Evolutionary conservation across 2,329 filamentous ascomycete genomes (phyloP).

Genomic region (Xylariaceae sp.): DNA sequence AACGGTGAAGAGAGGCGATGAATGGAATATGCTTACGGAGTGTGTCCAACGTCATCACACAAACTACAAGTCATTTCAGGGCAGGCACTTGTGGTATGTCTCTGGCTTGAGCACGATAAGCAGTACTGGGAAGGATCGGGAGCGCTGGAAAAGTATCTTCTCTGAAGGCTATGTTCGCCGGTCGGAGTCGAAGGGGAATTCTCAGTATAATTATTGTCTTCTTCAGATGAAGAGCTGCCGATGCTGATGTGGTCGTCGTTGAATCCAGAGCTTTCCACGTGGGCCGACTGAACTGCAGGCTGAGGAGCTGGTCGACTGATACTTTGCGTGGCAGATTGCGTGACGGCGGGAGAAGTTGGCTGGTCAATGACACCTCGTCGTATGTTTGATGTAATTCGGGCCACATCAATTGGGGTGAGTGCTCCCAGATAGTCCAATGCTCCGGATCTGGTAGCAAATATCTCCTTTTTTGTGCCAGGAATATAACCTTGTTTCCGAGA

Average conservation of each 20-base stretch:
- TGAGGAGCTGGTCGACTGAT: too few relatives aligned
- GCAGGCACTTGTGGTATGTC: constrained; percentile 45
- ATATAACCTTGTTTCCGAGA: constrained; percentile 17
- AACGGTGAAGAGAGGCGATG: too few relatives aligned
- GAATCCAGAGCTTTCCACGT: too few relatives aligned
- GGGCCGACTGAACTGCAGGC: background rate
- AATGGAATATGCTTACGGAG: constrained; percentile 21
- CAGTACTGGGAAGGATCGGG: constrained; percentile 43
- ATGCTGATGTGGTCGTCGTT: constrained; percentile 6
- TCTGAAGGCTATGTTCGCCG: constrained; percentile 38
- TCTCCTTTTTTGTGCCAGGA: constrained; percentile 17
- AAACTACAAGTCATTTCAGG: constrained; percentile 44
- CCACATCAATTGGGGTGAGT: too few relatives aligned
- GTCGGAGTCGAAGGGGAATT: constrained; percentile 7
- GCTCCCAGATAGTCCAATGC: too few relatives aligned
- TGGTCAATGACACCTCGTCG: too few relatives aligned
- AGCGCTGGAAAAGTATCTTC: constrained; percentile 50
- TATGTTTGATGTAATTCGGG: too few relatives aligned
- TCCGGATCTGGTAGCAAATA: background rate
- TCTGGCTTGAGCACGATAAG: constrained; percentile 46
- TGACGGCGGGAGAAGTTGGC: too few relatives aligned
- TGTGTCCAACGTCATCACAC: constrained; percentile 45
- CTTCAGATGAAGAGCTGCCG: background rate
- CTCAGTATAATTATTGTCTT: background rate
- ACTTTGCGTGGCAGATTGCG: too few relatives aligned